A percentile compares a stretch with the other conserved stretches of the same genome.
Conservation (phyloP, 306 rosid species). For the Crataegus laevigata region DNA sequence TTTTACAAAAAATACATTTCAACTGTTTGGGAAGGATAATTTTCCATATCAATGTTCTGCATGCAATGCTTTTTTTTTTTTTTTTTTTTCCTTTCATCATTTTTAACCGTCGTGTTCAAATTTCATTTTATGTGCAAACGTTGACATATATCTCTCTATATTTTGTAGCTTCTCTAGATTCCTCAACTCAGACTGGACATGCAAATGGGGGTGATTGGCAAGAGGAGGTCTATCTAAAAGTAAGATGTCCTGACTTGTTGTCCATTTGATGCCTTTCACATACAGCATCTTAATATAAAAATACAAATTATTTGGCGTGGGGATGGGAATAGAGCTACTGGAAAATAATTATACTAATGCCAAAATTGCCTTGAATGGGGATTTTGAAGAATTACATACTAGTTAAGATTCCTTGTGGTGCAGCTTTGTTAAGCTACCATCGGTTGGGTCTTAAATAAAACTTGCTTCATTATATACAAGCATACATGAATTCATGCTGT, state of each 20-base stretch:
- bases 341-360: background rate
- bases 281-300: background rate
- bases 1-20: background rate
- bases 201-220: conserved; percentile 59
- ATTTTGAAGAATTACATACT: background rate
- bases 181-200: conserved; percentile 53
- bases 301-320: background rate
- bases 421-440: background rate
- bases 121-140: background rate
- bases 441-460: too few relatives aligned
- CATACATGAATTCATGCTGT: background rate
- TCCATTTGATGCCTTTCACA: background rate
- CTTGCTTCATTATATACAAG: background rate
- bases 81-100: too few relatives aligned
- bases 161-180: conserved; percentile 58
- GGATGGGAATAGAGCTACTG: background rate
- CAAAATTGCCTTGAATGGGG: background rate
- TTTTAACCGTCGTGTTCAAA: background rate
- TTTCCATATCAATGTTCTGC: background rate
- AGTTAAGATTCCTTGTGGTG: background rate
- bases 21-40: background rate
- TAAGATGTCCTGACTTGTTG: conserved; percentile 12
- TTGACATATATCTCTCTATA: background rate
- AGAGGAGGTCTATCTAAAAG: conserved; percentile 69
- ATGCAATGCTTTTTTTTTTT: background rate